Percentiles rank a stretch among this genome's conserved stretches.
These are phyloP conservation scores for Lunularia cruciata DNA, from an alignment of 225 moss, liverwort and hornwort species.

Conservation along the genomic window DNA sequence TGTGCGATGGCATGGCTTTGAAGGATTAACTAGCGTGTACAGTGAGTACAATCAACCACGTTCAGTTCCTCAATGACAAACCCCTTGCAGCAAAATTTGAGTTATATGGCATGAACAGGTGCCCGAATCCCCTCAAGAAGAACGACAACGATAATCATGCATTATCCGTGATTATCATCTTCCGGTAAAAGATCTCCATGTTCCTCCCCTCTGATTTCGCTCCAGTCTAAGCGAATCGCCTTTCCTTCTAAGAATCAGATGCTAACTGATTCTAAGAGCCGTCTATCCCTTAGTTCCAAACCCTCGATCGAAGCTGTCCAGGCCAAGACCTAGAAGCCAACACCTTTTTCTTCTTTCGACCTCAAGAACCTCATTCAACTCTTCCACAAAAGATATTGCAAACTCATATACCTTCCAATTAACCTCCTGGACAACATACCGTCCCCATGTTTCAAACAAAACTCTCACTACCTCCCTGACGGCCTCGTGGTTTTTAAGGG, in stretches of 20 bases:
- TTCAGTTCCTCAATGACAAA: not conserved
- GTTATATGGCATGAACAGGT: not conserved
- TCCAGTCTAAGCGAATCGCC: conserved; percentile 7
- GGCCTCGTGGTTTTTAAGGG: not conserved
- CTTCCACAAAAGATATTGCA: not conserved
- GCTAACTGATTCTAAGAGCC: not conserved
- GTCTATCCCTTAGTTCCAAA: conserved; percentile 6
- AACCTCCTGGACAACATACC: not conserved
- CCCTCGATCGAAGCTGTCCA: conserved; percentile 8
- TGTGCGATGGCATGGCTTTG: not conserved
- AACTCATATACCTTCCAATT: not conserved
- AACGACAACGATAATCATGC: not conserved
- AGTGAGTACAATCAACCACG: not conserved
- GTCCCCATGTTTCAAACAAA: not conserved
- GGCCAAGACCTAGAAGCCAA: conserved; percentile 1
- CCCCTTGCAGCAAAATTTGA: not conserved
- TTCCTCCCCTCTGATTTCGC: conserved; percentile 4
- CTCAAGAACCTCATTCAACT: not conserved
- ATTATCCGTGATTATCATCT: too few relatives aligned
- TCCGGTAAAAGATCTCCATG: not conserved
- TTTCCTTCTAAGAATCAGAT: not conserved
- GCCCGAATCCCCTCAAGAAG: not conserved
- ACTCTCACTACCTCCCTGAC: conserved; percentile 11
- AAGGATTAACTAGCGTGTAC: not conserved
- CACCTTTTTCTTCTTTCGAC: not conserved